These are phyloP conservation scores for Colletotrichum lindemuthianum DNA, from an alignment of 2,329 filamentous ascomycete species.

Conservation along the genomic window DNA sequence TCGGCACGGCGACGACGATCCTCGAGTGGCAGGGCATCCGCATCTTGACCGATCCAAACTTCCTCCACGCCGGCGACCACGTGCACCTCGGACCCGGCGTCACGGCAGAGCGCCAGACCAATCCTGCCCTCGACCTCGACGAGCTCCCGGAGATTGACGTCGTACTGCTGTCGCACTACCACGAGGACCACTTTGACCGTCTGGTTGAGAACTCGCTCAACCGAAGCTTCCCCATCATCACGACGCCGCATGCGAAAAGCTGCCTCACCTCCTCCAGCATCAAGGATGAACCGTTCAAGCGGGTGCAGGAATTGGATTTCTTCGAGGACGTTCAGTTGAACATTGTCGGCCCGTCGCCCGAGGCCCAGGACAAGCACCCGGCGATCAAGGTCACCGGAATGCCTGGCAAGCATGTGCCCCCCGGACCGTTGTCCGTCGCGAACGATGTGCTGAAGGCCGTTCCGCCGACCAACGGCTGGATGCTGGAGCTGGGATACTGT, in stretches of 20 bases:
- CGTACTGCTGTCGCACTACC: conserved; percentile 72
- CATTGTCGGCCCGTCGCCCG: background rate
- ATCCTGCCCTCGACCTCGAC: conserved; percentile 69
- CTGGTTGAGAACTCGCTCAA: conserved; percentile 50
- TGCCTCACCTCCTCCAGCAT: conserved; percentile 56
- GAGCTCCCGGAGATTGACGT: conserved; percentile 68
- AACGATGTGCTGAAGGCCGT: conserved; percentile 55
- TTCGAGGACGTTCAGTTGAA: conserved; percentile 57
- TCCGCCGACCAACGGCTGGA: conserved; percentile 74
- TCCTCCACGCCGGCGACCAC: conserved; percentile 72
- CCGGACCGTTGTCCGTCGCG: conserved; percentile 48
- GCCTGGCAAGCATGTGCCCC: conserved; percentile 71
- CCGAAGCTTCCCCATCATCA: conserved; percentile 69
- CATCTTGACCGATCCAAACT: conserved; percentile 70
- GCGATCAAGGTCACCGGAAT: conserved; percentile 68
- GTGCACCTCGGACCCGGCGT: conserved; percentile 74
- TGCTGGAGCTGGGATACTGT: conserved; percentile 67
- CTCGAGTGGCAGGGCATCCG: conserved; percentile 63
- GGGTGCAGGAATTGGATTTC: conserved; percentile 64
- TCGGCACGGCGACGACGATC: conserved; percentile 66
- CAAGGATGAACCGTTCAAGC: conserved; percentile 57
- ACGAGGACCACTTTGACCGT: conserved; percentile 60
- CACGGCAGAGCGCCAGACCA: conserved; percentile 61
- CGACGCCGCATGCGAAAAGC: conserved; percentile 68
- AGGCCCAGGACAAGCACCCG: conserved; percentile 40